Conservation (phyloP, 2,329 filamentous ascomycete species). For the Ilyonectria sp. region DNA sequence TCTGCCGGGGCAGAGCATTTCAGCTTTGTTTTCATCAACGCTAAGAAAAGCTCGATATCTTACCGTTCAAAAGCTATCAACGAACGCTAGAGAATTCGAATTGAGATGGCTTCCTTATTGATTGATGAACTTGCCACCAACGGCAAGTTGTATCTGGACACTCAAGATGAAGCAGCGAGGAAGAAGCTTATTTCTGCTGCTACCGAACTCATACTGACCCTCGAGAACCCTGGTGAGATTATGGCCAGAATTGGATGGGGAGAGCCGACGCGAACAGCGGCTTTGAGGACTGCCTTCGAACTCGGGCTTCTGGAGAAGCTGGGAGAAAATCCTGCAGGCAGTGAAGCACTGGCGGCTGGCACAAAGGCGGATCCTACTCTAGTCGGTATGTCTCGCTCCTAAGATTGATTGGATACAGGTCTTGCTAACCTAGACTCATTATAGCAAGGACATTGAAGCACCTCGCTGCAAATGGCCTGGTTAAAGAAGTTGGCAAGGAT, state of each 20-base stretch:
- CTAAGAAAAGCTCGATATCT: no score
- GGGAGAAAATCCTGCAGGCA: slow-evolving; percentile 21
- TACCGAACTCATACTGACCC: slow-evolving; percentile 26
- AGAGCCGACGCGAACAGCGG: slow-evolving; percentile 36
- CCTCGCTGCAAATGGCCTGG: slow-evolving; percentile 24
- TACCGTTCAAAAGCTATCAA: no score
- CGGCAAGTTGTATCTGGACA: slow-evolving; percentile 24
- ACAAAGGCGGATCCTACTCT: slow-evolving; percentile 31
- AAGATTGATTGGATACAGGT: no score
- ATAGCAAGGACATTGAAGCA: slow-evolving; percentile 30
- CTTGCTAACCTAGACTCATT: neutral
- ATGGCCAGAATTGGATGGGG: slow-evolving; percentile 36
- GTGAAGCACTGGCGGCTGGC: slow-evolving; percentile 20
- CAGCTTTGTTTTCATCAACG: no score
- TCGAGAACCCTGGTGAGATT: slow-evolving; percentile 35
- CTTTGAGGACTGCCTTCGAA: slow-evolving; percentile 35
- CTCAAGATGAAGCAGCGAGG: slow-evolving; percentile 21
- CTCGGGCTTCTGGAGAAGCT: slow-evolving; percentile 37
- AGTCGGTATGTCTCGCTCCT: slow-evolving; percentile 15
- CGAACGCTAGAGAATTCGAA: no score
- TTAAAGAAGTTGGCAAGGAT: slow-evolving; percentile 29
- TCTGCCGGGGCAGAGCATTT: no score
- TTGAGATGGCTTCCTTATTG: slow-evolving; percentile 22
- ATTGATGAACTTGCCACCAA: slow-evolving; percentile 25
- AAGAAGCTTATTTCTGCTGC: slow-evolving; percentile 28